Conservation (phyloP, 306 rosid species). For the Ormosia emarginata region DNA sequence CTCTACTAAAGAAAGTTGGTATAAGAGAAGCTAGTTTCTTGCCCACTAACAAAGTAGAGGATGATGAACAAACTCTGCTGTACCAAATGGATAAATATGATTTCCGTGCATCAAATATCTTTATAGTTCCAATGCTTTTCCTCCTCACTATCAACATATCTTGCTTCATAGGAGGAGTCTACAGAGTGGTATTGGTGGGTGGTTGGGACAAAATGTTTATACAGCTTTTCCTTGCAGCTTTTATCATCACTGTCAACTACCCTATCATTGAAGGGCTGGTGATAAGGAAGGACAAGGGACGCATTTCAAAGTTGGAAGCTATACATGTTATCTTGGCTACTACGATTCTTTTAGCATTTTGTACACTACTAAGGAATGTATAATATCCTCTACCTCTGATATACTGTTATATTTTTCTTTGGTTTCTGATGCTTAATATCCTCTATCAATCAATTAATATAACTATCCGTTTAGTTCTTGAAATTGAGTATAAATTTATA, state of each 20-base stretch:
- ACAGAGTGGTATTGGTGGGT: constrained; percentile 29
- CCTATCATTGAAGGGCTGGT: constrained; percentile 45
- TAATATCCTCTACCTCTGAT: background rate
- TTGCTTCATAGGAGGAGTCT: constrained; percentile 42
- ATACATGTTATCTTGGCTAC: constrained; percentile 12
- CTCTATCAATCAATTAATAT: too few relatives aligned
- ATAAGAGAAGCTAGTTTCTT: constrained; percentile 50
- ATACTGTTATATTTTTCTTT: background rate
- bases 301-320: constrained; percentile 23
- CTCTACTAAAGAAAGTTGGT: constrained; percentile 50
- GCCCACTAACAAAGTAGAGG: constrained; percentile 57
- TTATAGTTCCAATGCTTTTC: constrained; percentile 55
- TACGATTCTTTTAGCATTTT: background rate
- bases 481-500: too few relatives aligned
- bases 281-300: constrained; percentile 42
- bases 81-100: constrained; percentile 54
- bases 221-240: constrained; percentile 31
- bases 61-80: constrained; percentile 35
- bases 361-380: background rate
- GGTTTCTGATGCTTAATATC: background rate
- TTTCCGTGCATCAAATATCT: constrained; percentile 48
- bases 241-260: constrained; percentile 24
- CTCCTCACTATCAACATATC: constrained; percentile 42
- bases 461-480: too few relatives aligned
- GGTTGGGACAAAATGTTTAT: constrained; percentile 32